Conservation (phyloP, 768 basidiomycete genomes). For the Boletus rex-veris region DNA sequence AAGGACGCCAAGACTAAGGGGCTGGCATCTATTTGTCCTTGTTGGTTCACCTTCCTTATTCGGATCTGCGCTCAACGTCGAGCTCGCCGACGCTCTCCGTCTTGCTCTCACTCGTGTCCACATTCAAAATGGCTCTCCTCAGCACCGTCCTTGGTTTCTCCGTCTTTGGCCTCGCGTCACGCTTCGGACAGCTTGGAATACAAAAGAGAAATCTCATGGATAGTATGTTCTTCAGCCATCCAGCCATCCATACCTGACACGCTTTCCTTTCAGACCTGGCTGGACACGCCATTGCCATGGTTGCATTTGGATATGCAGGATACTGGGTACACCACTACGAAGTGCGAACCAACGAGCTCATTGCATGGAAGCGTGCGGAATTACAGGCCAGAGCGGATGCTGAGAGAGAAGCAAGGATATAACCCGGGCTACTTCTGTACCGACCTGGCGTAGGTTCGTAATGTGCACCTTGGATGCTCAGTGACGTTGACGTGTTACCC, state of each 20-base stretch:
- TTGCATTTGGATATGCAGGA: slow-evolving; percentile 65
- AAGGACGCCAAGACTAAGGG: neutral
- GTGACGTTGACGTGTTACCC: slow-evolving; percentile 5
- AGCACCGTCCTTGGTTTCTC: slow-evolving; percentile 76
- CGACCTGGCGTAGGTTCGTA: slow-evolving; percentile 22
- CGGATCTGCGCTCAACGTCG: neutral
- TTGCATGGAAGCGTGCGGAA: slow-evolving; percentile 61
- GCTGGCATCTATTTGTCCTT: slow-evolving; percentile 25
- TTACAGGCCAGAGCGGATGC: slow-evolving; percentile 47
- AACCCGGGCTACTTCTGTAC: neutral
- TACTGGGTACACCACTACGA: slow-evolving; percentile 76
- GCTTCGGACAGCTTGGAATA: slow-evolving; percentile 85
- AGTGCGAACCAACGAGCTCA: slow-evolving; percentile 52
- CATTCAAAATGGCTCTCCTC: slow-evolving; percentile 54
- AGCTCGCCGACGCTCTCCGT: slow-evolving; percentile 9
- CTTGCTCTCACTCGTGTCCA: neutral
- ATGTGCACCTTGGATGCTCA: neutral
- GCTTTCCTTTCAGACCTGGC: slow-evolving; percentile 52
- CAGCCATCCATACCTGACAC: neutral
- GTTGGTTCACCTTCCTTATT: slow-evolving; percentile 19
- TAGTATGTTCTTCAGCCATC: slow-evolving; percentile 51
- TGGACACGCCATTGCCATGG: slow-evolving; percentile 68
- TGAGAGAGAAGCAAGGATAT: slow-evolving; percentile 16
- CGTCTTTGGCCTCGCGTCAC: slow-evolving; percentile 74
- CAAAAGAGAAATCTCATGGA: slow-evolving; percentile 75